Percentiles rank a stretch among this genome's conserved stretches.
Conservation (phyloP, 768 basidiomycete species). For the Psilocybe sp. region DNA sequence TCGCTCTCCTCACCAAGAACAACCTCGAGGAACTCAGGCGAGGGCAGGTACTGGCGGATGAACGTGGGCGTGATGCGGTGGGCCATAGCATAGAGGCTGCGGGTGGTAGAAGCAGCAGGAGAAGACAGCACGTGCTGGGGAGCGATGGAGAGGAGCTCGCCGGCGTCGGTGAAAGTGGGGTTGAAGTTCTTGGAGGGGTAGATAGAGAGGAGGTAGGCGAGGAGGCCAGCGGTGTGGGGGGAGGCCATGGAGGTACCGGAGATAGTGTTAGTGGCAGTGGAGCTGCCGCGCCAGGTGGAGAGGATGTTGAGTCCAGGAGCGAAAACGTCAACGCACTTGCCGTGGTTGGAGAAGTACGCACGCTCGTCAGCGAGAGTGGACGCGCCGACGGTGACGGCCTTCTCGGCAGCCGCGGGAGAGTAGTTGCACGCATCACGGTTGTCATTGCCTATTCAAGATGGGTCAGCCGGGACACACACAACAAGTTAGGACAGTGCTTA, state of each 20-base stretch:
- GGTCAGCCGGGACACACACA: neutral
- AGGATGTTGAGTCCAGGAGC: conserved; percentile 90
- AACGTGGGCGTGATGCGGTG: conserved; percentile 57
- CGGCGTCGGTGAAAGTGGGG: conserved; percentile 40
- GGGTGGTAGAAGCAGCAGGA: conserved; percentile 14
- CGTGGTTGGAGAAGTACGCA: conserved; percentile 92
- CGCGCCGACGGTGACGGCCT: conserved; percentile 94
- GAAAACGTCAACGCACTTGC: conserved; percentile 89
- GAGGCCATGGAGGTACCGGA: conserved; percentile 96
- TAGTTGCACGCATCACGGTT: conserved; percentile 88
- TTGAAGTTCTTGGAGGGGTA: conserved; percentile 69
- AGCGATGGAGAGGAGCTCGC: conserved; percentile 31
- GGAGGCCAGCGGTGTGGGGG: conserved; percentile 85
- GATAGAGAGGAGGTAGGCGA: conserved; percentile 90
- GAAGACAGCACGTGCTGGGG: conserved; percentile 29
- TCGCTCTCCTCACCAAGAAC: conserved; percentile 17
- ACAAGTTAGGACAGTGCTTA: conserved; percentile 29
- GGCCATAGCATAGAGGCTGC: conserved; percentile 51
- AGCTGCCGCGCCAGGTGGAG: conserved; percentile 77
- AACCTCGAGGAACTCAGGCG: conserved; percentile 42
- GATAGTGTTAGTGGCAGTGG: conserved; percentile 63
- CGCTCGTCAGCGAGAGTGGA: conserved; percentile 78
- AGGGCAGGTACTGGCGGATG: conserved; percentile 56
- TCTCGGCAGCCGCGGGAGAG: conserved; percentile 87
- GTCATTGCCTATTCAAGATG: conserved; percentile 56